Conservation (phyloP, 2,329 filamentous ascomycete species). For the Fusarium sp. region DNA sequence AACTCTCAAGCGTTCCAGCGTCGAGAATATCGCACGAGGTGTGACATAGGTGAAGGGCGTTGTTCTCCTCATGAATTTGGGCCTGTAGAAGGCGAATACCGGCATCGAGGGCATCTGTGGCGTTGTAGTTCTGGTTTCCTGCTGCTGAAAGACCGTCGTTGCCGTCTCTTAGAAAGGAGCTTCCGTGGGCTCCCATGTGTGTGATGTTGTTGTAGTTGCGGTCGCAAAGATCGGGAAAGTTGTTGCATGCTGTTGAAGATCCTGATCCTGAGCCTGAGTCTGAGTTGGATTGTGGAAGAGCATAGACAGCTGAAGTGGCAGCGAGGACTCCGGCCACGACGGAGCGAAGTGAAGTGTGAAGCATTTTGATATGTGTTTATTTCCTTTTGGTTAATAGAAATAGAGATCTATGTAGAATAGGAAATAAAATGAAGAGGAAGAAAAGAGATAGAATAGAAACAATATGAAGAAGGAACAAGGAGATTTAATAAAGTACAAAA, state of each 20-base stretch:
- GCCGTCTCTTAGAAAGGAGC: conserved; percentile 75
- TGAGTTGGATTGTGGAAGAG: conserved; percentile 43
- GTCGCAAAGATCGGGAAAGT: conserved; percentile 79
- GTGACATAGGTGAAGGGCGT: conserved; percentile 76
- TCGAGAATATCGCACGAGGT: conserved; percentile 75
- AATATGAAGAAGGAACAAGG: conserved; percentile 13
- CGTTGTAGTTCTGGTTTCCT: conserved; percentile 81
- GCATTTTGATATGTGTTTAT: conserved; percentile 22
- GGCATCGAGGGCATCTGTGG: conserved; percentile 75
- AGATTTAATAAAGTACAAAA: conserved; percentile 32
- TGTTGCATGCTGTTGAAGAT: conserved; percentile 74
- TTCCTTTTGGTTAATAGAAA: not conserved
- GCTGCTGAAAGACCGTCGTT: conserved; percentile 69
- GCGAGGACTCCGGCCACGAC: conserved; percentile 37
- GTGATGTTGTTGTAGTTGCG: conserved; percentile 81
- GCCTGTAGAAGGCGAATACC: conserved; percentile 78
- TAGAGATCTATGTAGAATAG: not conserved
- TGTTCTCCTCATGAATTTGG: conserved; percentile 74
- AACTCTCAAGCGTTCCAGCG: conserved; percentile 72
- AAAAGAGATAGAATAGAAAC: conserved; percentile 2
- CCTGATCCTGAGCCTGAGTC: conserved; percentile 32
- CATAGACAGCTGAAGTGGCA: conserved; percentile 40
- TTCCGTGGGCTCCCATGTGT: conserved; percentile 81
- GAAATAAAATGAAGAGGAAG: not conserved
- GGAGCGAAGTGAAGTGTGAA: conserved; percentile 43